Evolutionary conservation across 495 filamentous ascomycete genomes (phyloP).

Genomic region (Melanomma pulvis-pyrius): DNA sequence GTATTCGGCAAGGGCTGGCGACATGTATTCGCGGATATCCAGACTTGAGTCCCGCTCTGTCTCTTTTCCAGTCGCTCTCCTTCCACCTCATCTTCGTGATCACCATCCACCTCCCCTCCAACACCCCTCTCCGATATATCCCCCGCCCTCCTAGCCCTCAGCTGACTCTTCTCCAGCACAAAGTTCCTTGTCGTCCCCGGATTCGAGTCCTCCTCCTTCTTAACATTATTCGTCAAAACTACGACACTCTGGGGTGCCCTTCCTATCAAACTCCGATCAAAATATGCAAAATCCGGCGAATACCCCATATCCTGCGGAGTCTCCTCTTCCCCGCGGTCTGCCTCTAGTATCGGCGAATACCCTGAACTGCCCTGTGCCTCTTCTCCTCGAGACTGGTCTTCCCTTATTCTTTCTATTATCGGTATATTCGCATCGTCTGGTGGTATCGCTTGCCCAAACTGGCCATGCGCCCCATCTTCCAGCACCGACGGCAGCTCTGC

Average conservation of each 20-base stretch:
- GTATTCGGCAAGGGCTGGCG: conserved; percentile 62
- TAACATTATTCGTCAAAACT: conserved; percentile 66
- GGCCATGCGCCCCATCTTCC: conserved; percentile 53
- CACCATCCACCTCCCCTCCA: neutral
- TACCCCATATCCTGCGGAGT: conserved; percentile 34
- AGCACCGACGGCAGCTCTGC: conserved; percentile 50
- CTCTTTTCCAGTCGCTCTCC: conserved; percentile 21
- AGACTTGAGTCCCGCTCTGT: conserved; percentile 52
- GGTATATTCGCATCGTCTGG: neutral
- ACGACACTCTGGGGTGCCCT: conserved; percentile 54
- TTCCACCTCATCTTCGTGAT: conserved; percentile 12
- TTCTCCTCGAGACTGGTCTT: no score
- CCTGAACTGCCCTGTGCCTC: no score
- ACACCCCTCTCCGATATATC: neutral
- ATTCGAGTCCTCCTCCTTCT: conserved; percentile 56
- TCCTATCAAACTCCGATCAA: conserved; percentile 65
- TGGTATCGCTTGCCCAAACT: conserved; percentile 37
- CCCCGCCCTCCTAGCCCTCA: neutral
- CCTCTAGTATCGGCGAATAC: neutral
- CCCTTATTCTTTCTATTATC: no score
- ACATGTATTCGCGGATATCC: conserved; percentile 81
- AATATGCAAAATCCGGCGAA: conserved; percentile 61
- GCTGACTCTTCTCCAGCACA: conserved; percentile 42
- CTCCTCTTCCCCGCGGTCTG: neutral
- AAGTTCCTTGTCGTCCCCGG: conserved; percentile 62